A percentile compares a stretch with the other conserved stretches of the same genome.
Conservation (phyloP, 768 basidiomycete species). For the Asterophora lycoperdoides region DNA sequence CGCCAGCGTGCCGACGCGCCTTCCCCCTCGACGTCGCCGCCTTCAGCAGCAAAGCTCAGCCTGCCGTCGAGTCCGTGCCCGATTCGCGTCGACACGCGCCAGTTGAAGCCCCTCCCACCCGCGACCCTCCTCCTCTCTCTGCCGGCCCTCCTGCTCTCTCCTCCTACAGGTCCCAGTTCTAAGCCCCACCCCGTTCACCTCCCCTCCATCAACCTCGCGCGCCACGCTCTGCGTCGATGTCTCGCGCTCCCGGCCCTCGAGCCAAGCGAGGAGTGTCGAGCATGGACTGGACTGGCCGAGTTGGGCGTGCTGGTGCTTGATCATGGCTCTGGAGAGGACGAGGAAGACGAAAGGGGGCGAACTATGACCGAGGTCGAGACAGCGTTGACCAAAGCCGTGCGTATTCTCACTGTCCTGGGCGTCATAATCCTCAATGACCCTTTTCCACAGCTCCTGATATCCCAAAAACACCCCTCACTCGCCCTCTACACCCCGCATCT, state of each 20-base stretch:
- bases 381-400: constrained; percentile 65
- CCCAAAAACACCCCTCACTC: constrained; percentile 69
- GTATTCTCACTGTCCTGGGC: constrained; percentile 26
- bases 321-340: no score
- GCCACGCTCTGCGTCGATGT: constrained; percentile 53
- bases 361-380: constrained; percentile 51
- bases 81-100: no score
- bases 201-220: constrained; percentile 32
- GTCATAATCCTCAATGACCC: not conserved
- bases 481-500: constrained; percentile 56
- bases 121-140: no score
- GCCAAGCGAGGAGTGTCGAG: constrained; percentile 60
- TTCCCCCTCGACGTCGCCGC: no score
- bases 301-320: constrained; percentile 52
- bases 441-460: constrained; percentile 41
- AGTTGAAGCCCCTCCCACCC: no score
- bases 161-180: no score
- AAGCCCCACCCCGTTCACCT: no score
- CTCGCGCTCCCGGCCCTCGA: constrained; percentile 46
- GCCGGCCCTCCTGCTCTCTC: no score
- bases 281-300: constrained; percentile 69
- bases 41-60: no score
- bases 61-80: no score
- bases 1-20: no score
- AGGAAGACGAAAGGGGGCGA: constrained; percentile 27